These are phyloP conservation scores for Vigna angularis DNA, from an alignment of 306 rosid genomes.

Conservation along the genomic window DNA sequence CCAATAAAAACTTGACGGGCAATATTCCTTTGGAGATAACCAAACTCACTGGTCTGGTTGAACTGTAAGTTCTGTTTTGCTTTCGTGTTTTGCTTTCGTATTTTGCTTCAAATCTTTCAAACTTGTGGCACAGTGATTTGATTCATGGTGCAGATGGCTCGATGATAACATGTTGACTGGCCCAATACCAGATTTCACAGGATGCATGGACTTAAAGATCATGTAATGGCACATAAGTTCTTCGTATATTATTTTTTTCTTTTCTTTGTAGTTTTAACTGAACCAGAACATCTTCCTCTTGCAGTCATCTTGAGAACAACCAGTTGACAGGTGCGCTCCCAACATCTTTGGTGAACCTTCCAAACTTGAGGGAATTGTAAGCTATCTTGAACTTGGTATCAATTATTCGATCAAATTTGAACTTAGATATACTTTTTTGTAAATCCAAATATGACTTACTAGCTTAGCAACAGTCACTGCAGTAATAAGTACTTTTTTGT, in stretches of 20 bases:
- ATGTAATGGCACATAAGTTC: slow-evolving; percentile 63
- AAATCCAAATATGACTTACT: slow-evolving; percentile 12
- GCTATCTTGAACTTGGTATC: slow-evolving; percentile 50
- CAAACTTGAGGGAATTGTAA: slow-evolving; percentile 89
- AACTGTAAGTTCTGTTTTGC: slow-evolving; percentile 70
- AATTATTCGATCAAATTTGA: slow-evolving; percentile 20
- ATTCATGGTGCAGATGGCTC: slow-evolving; percentile 53
- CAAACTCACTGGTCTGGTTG: slow-evolving; percentile 76
- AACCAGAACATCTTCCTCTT: slow-evolving; percentile 44
- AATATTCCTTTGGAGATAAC: slow-evolving; percentile 74
- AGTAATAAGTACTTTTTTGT: background rate
- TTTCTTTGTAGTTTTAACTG: slow-evolving; percentile 37
- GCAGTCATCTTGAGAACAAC: slow-evolving; percentile 94
- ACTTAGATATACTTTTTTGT: slow-evolving; percentile 8
- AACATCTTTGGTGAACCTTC: slow-evolving; percentile 70
- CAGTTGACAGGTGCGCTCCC: slow-evolving; percentile 75
- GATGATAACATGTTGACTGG: slow-evolving; percentile 65
- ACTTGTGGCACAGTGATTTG: slow-evolving; percentile 25
- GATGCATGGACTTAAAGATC: slow-evolving; percentile 79
- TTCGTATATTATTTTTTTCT: slow-evolving; percentile 14
- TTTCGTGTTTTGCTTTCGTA: slow-evolving; percentile 39
- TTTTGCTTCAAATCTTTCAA: slow-evolving; percentile 42
- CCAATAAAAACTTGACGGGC: slow-evolving; percentile 79
- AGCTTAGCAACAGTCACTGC: slow-evolving; percentile 15
- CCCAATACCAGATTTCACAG: slow-evolving; percentile 82